Percentiles rank a stretch among this genome's conserved stretches.
These are phyloP conservation scores for Leptographium lundbergii DNA, from an alignment of 2,329 filamentous ascomycete species.

Conservation along the genomic window DNA sequence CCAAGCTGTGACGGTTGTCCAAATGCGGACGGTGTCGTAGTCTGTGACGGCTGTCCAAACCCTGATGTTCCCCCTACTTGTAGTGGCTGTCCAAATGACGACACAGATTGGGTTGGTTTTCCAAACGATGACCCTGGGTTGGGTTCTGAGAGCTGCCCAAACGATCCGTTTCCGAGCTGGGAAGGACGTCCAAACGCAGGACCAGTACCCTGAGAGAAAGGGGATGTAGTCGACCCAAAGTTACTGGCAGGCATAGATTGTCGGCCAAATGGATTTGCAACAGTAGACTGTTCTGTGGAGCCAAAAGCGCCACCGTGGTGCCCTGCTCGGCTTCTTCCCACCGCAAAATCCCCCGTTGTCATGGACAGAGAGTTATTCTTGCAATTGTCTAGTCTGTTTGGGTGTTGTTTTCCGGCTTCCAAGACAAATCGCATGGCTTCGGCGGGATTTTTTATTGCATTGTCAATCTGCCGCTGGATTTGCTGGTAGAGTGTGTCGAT, in stretches of 20 bases:
- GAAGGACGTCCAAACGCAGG: slow-evolving; percentile 20
- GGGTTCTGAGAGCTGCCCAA: slow-evolving; percentile 19
- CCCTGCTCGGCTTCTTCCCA: slow-evolving; percentile 18
- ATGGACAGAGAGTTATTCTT: slow-evolving; percentile 29
- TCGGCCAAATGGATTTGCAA: slow-evolving; percentile 25
- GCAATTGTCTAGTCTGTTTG: slow-evolving; percentile 59
- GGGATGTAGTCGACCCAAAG: slow-evolving; percentile 31
- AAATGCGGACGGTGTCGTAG: slow-evolving; percentile 14
- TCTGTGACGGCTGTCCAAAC: slow-evolving; percentile 25
- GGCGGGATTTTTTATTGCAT: slow-evolving; percentile 53
- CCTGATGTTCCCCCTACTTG: slow-evolving; percentile 11
- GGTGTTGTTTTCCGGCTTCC: slow-evolving; percentile 54
- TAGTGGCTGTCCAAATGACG: slow-evolving; percentile 27
- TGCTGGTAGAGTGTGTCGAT: slow-evolving; percentile 49
- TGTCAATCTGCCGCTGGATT: slow-evolving; percentile 58
- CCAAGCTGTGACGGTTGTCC: slow-evolving; percentile 17
- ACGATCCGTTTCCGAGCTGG: slow-evolving; percentile 14
- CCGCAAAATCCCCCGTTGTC: slow-evolving; percentile 31
- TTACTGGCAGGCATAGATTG: slow-evolving; percentile 5
- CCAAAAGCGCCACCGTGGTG: slow-evolving; percentile 19
- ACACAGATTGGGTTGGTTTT: slow-evolving; percentile 18
- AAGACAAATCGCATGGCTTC: slow-evolving; percentile 61
- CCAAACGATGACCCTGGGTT: slow-evolving; percentile 21
- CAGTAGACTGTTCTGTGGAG: slow-evolving; percentile 13
- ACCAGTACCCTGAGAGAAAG: slow-evolving; percentile 13